phyloP scores from a whole-genome alignment of 2,329 filamentous ascomycete genomes.

The Tothia fuscella region DNA sequence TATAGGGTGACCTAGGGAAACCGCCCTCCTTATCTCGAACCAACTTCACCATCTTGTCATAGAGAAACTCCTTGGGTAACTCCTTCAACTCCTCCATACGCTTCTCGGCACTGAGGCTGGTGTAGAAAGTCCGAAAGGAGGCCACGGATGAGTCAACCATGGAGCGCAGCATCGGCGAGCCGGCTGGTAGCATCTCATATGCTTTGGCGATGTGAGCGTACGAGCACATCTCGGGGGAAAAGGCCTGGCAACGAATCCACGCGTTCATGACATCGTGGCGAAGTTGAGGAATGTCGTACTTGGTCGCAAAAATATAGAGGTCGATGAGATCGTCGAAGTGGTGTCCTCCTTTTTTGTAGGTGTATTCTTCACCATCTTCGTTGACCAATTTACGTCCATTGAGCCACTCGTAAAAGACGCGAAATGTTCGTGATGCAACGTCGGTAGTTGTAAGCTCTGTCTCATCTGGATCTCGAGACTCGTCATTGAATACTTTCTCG shows the following conservation, averaged over 20 bases:
- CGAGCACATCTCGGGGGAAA: too few relatives aligned
- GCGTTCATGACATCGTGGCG: background rate
- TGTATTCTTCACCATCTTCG: background rate
- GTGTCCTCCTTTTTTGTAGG: background rate
- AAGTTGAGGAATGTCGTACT: slow-evolving; percentile 4
- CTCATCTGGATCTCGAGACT: background rate
- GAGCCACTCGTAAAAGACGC: background rate
- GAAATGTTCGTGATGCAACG: background rate
- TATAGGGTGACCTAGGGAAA: background rate
- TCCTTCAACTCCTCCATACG: background rate
- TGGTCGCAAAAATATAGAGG: slow-evolving; percentile 3
- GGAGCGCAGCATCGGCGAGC: background rate
- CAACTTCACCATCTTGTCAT: background rate
- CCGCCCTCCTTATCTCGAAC: too few relatives aligned
- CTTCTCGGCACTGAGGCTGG: background rate
- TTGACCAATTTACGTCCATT: background rate
- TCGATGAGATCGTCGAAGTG: background rate
- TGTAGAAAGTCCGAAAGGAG: too few relatives aligned
- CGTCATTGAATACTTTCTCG: background rate
- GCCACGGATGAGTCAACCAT: too few relatives aligned
- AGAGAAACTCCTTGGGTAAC: background rate
- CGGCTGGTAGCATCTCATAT: background rate
- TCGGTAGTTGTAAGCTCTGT: background rate
- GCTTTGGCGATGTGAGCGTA: background rate
- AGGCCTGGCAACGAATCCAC: background rate